phyloP scores from a whole-genome alignment of 1,139 yeast genomes.

The Yamadazyma membranifaciens region DNA sequence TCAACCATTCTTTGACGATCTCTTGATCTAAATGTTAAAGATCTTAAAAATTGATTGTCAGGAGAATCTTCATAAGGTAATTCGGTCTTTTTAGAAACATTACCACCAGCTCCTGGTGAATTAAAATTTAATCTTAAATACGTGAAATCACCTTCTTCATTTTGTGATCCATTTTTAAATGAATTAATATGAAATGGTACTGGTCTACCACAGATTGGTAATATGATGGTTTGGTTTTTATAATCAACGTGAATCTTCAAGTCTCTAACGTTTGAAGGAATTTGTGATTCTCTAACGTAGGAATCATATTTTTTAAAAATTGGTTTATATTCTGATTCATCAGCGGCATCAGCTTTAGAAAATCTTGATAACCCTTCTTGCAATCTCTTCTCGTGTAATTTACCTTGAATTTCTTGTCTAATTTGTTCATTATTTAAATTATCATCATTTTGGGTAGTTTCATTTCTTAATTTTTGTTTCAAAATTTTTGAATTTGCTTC shows the following conservation, averaged over 20 bases:
- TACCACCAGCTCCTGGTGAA: constrained; percentile 86
- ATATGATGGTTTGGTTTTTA: constrained; percentile 82
- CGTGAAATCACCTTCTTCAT: constrained; percentile 94
- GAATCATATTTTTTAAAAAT: constrained; percentile 92
- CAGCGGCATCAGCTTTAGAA: constrained; percentile 71
- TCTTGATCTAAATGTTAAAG: constrained; percentile 83
- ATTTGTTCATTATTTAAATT: constrained; percentile 66
- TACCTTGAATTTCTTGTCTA: constrained; percentile 79
- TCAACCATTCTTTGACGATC: constrained; percentile 93
- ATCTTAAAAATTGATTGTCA: constrained; percentile 81
- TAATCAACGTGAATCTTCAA: constrained; percentile 84
- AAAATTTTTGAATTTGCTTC: constrained; percentile 58
- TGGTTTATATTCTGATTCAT: constrained; percentile 63
- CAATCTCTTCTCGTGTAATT: constrained; percentile 80
- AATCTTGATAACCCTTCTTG: constrained; percentile 81
- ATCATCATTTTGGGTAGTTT: constrained; percentile 69
- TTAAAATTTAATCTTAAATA: constrained; percentile 88
- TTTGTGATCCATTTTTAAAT: constrained; percentile 90
- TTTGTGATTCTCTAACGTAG: constrained; percentile 87
- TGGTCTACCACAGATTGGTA: constrained; percentile 94
- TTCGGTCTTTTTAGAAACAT: constrained; percentile 67
- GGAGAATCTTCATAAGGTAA: constrained; percentile 89
- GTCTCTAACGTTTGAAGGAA: constrained; percentile 81
- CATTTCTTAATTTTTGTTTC: constrained; percentile 80
- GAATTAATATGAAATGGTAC: constrained; percentile 97